Conservation (phyloP, 208 protist genomes). For the Acanthamoeba lenticulata region DNA sequence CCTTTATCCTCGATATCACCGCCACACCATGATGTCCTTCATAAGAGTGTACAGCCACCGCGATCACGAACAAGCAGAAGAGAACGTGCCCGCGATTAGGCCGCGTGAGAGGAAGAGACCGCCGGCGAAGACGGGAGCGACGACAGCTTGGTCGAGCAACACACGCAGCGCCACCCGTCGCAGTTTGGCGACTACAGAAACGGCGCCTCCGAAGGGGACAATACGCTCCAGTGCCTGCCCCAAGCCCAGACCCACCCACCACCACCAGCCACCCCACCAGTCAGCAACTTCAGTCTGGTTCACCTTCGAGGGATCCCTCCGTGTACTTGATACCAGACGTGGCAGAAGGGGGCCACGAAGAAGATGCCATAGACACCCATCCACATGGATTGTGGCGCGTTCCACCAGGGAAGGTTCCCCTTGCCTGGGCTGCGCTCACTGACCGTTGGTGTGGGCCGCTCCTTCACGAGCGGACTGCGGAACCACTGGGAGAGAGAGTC, state of each 20-base stretch:
- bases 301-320: no score
- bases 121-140: not conserved
- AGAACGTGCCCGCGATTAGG: conserved; percentile 7
- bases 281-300: no score
- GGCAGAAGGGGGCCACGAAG: conserved; percentile 18
- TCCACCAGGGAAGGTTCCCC: not conserved
- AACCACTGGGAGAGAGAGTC: conserved; percentile 51
- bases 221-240: not conserved
- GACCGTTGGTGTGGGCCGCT: no score
- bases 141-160: not conserved
- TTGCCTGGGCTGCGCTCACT: no score
- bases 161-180: not conserved
- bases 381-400: not conserved
- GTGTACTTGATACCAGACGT: conserved; percentile 26
- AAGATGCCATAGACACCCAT: not conserved
- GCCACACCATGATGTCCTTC: no score
- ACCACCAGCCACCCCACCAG: no score
- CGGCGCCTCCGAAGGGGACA: not conserved
- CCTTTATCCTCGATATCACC: not conserved
- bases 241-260: no score
- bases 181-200: not conserved
- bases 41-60: no score
- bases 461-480: not conserved
- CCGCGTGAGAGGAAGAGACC: conserved; percentile 38
- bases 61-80: no score